phyloP scores from a whole-genome alignment of 1,139 yeast species.

The Hyphopichia wangnamkhiaoensis region DNA sequence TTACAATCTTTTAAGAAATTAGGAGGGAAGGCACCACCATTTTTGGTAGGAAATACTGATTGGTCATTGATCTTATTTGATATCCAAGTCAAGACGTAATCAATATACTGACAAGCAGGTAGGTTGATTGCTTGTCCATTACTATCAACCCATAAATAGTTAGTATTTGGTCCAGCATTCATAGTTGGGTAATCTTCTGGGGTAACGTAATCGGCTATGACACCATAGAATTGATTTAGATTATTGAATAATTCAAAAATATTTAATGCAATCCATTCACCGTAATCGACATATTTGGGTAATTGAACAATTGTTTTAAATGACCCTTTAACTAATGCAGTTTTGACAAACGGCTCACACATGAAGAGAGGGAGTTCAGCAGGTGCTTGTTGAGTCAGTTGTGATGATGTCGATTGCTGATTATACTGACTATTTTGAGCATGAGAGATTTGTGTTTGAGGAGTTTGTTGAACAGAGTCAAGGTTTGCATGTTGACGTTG shows the following conservation, averaged over 20 bases:
- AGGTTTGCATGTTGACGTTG: conserved; percentile 13
- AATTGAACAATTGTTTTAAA: conserved; percentile 93
- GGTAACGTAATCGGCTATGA: conserved; percentile 83
- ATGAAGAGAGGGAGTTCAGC: conserved; percentile 60
- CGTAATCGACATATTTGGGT: conserved; percentile 90
- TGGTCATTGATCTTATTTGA: conserved; percentile 86
- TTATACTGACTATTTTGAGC: neutral
- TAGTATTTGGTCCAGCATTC: conserved; percentile 94
- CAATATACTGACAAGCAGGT: conserved; percentile 93
- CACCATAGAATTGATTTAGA: conserved; percentile 83
- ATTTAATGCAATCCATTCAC: conserved; percentile 95
- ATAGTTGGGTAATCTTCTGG: conserved; percentile 89
- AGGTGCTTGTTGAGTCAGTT: conserved; percentile 1
- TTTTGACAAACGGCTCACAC: conserved; percentile 90
- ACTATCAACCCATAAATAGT: conserved; percentile 88
- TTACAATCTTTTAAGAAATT: conserved; percentile 80
- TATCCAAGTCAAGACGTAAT: conserved; percentile 89
- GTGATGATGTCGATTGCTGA: neutral
- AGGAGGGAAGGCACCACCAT: conserved; percentile 92
- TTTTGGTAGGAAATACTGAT: conserved; percentile 85
- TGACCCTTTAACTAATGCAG: conserved; percentile 96
- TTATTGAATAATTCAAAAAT: conserved; percentile 88
- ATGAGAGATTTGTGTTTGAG: conserved; percentile 8
- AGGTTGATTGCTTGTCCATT: conserved; percentile 75
- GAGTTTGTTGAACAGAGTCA: conserved; percentile 8